Evolutionary conservation across 306 rosid species (phyloP), one percentile per base, ranked within the genome.

Genomic region (Sindora glabra): DNA sequence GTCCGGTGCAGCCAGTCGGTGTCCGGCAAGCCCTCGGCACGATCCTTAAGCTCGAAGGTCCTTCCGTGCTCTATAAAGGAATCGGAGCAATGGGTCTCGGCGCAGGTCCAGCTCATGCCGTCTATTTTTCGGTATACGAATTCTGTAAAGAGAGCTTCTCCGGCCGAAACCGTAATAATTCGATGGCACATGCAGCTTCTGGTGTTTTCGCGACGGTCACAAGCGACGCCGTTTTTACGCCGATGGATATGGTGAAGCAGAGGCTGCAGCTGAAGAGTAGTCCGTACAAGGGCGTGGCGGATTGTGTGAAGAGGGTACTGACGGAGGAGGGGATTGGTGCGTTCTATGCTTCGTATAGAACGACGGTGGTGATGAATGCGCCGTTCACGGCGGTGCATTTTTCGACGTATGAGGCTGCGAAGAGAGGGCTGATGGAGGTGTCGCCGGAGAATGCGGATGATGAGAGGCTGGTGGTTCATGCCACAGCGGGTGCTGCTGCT

Each of bases 401-500:
- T 9, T 21, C 84, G 0, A 69, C 90, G 1, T 83, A 83, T 27
- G 86, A 80, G 74, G 81, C 90, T 14, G 67, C 70, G 0, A 83
- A 83, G 65, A 69, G 36, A 50, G 86, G 66, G 1, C 58, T 83
- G 48, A 57, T 18, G 59, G 81, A 65, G 70, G 42, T 77, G 13
- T 74, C 83, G 25, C 77, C 76, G 0, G 75, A 77, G 45, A 70
- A 55, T 37, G 83, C 70, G 16, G 54, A 56, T 17, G 90, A 80
- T 26, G 81, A 77, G 39, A 19, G 84, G 18, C 67, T 72, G 73
- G 45, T 69, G 32, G 90, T 83, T 25, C 90, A 83, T 66, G 90
- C 90, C 18, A 80, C 86, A 1, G 90, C 90, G 10, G 90, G 90
- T 12, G 84, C 84, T n/a, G 84, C 73, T 13, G 90, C 90, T 17